Conservation (phyloP, 2,329 filamentous ascomycete genomes). For the Byssothecium circinans region DNA sequence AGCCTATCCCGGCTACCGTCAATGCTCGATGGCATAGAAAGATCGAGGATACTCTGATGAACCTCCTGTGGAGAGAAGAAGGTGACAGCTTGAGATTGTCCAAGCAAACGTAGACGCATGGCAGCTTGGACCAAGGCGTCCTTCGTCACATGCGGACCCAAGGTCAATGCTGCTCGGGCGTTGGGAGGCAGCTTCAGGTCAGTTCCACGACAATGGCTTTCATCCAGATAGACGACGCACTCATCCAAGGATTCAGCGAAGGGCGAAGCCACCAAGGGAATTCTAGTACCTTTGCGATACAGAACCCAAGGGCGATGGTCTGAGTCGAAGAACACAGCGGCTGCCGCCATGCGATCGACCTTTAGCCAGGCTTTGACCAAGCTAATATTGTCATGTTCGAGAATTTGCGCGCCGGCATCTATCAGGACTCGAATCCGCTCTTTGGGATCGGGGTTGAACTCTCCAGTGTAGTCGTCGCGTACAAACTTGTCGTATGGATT, state of each 20-base stretch:
- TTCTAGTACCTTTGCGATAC: slow-evolving; percentile 40
- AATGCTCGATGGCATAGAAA: slow-evolving; percentile 1
- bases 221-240: slow-evolving; percentile 63
- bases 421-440: slow-evolving; percentile 58
- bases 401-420: slow-evolving; percentile 65
- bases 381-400: slow-evolving; percentile 60
- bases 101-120: slow-evolving; percentile 65
- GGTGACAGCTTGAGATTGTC: slow-evolving; percentile 56
- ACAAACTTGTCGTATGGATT: slow-evolving; percentile 7
- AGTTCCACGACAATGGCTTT: slow-evolving; percentile 63
- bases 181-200: slow-evolving; percentile 58
- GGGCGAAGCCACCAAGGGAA: slow-evolving; percentile 56
- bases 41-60: slow-evolving; percentile 59
- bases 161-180: slow-evolving; percentile 57
- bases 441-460: no score
- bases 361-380: slow-evolving; percentile 57
- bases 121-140: slow-evolving; percentile 67
- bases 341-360: slow-evolving; percentile 48
- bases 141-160: slow-evolving; percentile 61
- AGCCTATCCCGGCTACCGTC: no score
- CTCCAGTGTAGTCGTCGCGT: no score
- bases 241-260: slow-evolving; percentile 49
- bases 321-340: slow-evolving; percentile 58
- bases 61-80: slow-evolving; percentile 63
- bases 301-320: slow-evolving; percentile 52